Percentiles rank a stretch among this genome's conserved stretches.
phyloP scores from a whole-genome alignment of 2,329 filamentous ascomycete genomes.

The Ceratocystis destructans region DNA sequence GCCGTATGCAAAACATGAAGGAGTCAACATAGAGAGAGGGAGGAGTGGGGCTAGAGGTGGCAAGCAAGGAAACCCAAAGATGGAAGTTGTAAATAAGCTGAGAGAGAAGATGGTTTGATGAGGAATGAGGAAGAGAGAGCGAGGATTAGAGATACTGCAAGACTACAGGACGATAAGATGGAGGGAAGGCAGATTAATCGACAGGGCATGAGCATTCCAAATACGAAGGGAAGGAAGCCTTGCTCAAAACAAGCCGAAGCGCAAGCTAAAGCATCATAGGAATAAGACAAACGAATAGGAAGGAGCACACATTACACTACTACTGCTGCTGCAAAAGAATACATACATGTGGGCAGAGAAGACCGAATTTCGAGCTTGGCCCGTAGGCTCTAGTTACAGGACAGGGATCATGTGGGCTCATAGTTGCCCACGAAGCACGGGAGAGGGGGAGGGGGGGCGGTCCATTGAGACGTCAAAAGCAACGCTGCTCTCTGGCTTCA shows the following conservation, averaged over 20 bases:
- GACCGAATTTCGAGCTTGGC: no score
- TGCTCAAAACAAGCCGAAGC: not conserved
- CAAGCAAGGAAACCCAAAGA: not conserved
- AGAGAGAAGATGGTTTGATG: not conserved
- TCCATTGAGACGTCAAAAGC: no score
- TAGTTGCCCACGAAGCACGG: no score
- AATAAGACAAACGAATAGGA: not conserved
- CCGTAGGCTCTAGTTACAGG: no score
- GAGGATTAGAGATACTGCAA: not conserved
- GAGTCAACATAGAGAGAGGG: not conserved
- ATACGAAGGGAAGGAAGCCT: not conserved
- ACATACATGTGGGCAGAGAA: no score
- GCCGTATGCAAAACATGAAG: not conserved
- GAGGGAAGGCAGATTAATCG: not conserved
- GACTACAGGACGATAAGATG: not conserved
- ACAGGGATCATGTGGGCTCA: no score
- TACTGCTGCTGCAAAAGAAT: no score
- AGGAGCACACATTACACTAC: no score
- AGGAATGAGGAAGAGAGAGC: not conserved
- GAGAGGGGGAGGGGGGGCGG: no score
- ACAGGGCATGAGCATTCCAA: not conserved
- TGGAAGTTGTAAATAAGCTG: not conserved
- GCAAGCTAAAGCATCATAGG: no score
- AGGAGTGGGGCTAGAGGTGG: not conserved
- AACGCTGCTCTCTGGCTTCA: no score